A percentile compares a stretch with the other conserved stretches of the same genome.
Evolutionary conservation across 106 monocot genomes (phyloP).

Genomic region (Dendrobium chrysotoxum): DNA sequence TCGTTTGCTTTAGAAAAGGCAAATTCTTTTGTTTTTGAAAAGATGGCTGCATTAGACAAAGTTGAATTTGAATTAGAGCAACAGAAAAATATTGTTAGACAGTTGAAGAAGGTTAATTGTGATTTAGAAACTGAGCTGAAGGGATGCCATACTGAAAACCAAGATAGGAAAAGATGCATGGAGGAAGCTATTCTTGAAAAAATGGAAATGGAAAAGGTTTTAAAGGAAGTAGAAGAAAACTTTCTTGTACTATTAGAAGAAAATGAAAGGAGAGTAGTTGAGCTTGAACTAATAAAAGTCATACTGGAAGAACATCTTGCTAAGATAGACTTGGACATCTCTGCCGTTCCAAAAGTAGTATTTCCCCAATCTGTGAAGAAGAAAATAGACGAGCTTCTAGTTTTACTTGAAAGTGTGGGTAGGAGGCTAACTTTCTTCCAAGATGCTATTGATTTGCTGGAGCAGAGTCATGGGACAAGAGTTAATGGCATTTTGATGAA

Average conservation of each 20-base stretch:
- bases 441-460: conserved; percentile 26
- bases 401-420: conserved; percentile 27
- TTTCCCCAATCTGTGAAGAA: conserved; percentile 17
- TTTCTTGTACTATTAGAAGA: conserved; percentile 20
- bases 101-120: conserved; percentile 30
- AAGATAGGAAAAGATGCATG: conserved; percentile 21
- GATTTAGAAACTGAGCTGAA: conserved; percentile 30
- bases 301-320: conserved; percentile 26
- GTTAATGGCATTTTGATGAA: conserved; percentile 12
- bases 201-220: conserved; percentile 22
- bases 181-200: conserved; percentile 33
- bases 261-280: conserved; percentile 33
- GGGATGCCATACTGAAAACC: conserved; percentile 18
- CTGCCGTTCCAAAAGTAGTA: conserved; percentile 13
- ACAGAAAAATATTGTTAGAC: conserved; percentile 20
- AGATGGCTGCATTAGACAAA: conserved; percentile 11
- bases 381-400: conserved; percentile 24
- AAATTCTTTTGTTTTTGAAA: conserved; percentile 37
- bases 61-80: conserved; percentile 35
- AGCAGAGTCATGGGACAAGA: conserved; percentile 18
- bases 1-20: conserved; percentile 26
- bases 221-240: conserved; percentile 23
- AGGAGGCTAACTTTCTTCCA: conserved; percentile 21
- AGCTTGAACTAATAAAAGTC: conserved; percentile 22
- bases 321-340: conserved; percentile 16